Conservation (phyloP, 257 asterid species). For the Primulina tabacum region DNA sequence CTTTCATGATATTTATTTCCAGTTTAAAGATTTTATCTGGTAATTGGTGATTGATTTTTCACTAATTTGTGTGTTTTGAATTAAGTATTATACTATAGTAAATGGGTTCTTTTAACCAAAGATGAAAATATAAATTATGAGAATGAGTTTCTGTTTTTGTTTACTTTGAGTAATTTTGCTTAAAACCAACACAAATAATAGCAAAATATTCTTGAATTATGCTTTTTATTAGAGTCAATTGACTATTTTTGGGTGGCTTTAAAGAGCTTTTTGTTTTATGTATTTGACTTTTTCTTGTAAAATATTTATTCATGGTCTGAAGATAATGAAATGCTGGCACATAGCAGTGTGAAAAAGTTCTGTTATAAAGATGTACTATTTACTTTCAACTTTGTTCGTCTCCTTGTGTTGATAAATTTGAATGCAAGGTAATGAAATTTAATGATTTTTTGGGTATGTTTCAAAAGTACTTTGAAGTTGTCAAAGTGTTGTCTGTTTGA, state of each 20-base stretch:
- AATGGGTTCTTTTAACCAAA: too few relatives aligned
- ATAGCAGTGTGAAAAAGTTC: conserved; percentile 27
- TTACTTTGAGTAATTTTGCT: background rate
- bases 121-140: too few relatives aligned
- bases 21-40: background rate
- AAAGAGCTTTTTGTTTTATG: conserved; percentile 14
- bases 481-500: conserved; percentile 8
- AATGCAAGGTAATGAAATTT: conserved; percentile 14
- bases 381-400: conserved; percentile 23
- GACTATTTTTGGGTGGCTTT: conserved; percentile 3
- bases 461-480: background rate
- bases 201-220: background rate
- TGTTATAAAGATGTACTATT: conserved; percentile 17
- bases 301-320: conserved; percentile 20
- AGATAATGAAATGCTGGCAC: conserved; percentile 20
- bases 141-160: background rate
- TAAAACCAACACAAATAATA: background rate
- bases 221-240: background rate
- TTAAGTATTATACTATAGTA: background rate
- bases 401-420: conserved; percentile 20
- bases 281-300: conserved; percentile 13
- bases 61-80: too few relatives aligned
- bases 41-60: too few relatives aligned
- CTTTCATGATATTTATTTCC: background rate
- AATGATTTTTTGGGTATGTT: background rate